Conservation (phyloP, 257 asterid genomes). For the Gentiana dahurica region DNA sequence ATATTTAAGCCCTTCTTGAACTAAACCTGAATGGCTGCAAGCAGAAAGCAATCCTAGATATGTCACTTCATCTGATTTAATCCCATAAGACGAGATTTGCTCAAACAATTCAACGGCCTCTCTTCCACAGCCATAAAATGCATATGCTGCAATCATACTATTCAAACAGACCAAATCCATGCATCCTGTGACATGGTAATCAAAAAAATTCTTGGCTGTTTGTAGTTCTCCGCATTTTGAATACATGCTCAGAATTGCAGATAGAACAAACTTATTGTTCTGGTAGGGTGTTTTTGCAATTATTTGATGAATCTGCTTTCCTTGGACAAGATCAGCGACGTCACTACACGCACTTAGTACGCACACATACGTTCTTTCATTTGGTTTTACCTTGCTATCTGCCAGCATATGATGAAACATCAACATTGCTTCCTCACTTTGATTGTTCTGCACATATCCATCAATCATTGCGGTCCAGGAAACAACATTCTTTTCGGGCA, state of each 20-base stretch:
- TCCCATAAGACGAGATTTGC: not conserved
- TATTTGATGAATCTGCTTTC: slow-evolving; percentile 7
- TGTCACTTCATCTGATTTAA: slow-evolving; percentile 4
- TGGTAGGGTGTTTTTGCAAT: slow-evolving; percentile 1
- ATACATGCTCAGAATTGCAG: slow-evolving; percentile 6
- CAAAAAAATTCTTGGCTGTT: slow-evolving; percentile 3
- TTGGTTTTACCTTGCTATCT: not conserved
- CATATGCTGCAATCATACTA: slow-evolving; percentile 9
- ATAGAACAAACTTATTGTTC: slow-evolving; percentile 2
- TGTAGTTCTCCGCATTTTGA: slow-evolving; percentile 4
- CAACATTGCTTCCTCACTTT: slow-evolving; percentile 2
- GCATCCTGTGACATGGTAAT: not conserved
- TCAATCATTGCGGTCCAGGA: slow-evolving; percentile 8
- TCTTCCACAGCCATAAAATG: slow-evolving; percentile 2
- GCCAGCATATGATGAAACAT: not conserved
- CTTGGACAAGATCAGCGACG: not conserved
- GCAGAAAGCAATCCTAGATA: slow-evolving; percentile 3
- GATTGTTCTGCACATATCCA: slow-evolving; percentile 3
- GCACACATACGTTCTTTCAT: slow-evolving; percentile 4
- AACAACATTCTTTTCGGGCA: slow-evolving; percentile 6
- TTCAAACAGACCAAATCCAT: slow-evolving; percentile 1
- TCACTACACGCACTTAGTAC: slow-evolving; percentile 7
- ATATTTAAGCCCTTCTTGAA: slow-evolving; percentile 2
- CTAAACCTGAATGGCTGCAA: slow-evolving; percentile 7
- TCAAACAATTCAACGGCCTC: slow-evolving; percentile 4